Evolutionary conservation across 164 flowering plant genomes (phyloP).

Genomic region (Piper betle): DNA sequence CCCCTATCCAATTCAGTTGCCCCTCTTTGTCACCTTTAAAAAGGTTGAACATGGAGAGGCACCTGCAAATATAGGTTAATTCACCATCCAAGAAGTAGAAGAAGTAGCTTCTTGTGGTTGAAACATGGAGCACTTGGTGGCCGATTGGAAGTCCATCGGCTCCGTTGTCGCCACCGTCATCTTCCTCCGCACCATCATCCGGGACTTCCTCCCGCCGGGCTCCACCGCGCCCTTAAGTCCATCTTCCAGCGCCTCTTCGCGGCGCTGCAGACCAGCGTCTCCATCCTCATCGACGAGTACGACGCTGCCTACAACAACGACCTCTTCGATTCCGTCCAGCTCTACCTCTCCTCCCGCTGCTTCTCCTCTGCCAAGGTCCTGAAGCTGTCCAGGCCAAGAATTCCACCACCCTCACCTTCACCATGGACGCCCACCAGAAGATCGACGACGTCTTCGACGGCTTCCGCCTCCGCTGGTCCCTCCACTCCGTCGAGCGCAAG

Average conservation of each 20-base stretch:
- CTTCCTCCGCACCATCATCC: constrained; percentile 12
- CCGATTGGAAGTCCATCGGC: constrained; percentile 23
- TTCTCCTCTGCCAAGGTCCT: constrained; percentile 12
- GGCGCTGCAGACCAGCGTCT: constrained; percentile 4
- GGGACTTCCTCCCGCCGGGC: constrained; percentile 19
- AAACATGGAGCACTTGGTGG: background rate
- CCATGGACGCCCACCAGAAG: constrained; percentile 16
- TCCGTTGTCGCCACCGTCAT: constrained; percentile 19
- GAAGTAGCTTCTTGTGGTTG: too few species aligned
- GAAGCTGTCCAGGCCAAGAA: constrained; percentile 17
- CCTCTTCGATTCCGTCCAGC: constrained; percentile 14
- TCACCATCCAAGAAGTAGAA: too few species aligned
- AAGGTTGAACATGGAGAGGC: too few species aligned
- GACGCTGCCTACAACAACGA: constrained; percentile 19
- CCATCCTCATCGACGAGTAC: constrained; percentile 19
- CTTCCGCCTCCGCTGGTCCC: constrained; percentile 12
- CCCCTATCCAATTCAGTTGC: too few species aligned
- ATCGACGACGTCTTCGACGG: constrained; percentile 15
- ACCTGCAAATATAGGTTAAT: too few species aligned
- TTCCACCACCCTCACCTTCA: constrained; percentile 10
- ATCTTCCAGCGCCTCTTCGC: constrained; percentile 8
- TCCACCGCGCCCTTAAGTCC: constrained; percentile 7
- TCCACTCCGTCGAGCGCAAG: constrained; percentile 14
- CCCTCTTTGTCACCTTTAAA: too few species aligned
- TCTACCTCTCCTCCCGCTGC: constrained; percentile 18